Base-by-base conservation (phyloP, 176 grass and related monocot species). In the Oryza glaberrima region DNA sequence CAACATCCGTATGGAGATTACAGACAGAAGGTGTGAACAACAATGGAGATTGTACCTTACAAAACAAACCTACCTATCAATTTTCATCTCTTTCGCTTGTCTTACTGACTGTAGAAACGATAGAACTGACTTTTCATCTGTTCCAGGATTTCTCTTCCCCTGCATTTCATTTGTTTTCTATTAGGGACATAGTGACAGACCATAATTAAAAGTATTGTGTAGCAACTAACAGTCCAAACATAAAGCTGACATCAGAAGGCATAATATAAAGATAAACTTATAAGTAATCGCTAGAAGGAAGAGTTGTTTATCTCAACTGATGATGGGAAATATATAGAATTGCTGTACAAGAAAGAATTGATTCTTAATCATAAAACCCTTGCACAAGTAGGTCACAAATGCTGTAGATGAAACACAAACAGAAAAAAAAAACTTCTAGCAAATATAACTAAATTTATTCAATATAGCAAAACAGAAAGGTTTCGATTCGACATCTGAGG, bases 91-190 rank as follows among this genome's bases (percentile, higher is more conserved):
- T 85, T 86, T 92, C 63, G 93, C 78, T 86, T 88, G 84, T 72
- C 73, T 93, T 73, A 98, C 93, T 77, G 75, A 61, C n/a, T 90
- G 69, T 85, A 98, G 87, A 88, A 95, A 93, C 7, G 91, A 92
- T 76, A 88, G 85, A 56, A 98, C 87, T 13, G 91, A 94, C 8
- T 83, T 58, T 45, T 28, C n/a, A 82, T 98, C 93, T 65, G 87
- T 93, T 83, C 89, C 91, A 76, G 96, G 96, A 89, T 98, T 98
- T 85, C 54, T 95, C 87, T 92, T 98, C 11, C 96, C 96, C 96
- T 98, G 82, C 86, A 90, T 61, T 72, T 58, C 69, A 79, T 83
- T 86, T 82, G 35, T 35, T 77, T 77, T 9, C 6, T 73, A 81
- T 67, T 40, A 77, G 69, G 64, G 43, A 72, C 52, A 56, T 17